Conservation (phyloP, 73 alveolate species). For the Paramecium octaurelia region DNA sequence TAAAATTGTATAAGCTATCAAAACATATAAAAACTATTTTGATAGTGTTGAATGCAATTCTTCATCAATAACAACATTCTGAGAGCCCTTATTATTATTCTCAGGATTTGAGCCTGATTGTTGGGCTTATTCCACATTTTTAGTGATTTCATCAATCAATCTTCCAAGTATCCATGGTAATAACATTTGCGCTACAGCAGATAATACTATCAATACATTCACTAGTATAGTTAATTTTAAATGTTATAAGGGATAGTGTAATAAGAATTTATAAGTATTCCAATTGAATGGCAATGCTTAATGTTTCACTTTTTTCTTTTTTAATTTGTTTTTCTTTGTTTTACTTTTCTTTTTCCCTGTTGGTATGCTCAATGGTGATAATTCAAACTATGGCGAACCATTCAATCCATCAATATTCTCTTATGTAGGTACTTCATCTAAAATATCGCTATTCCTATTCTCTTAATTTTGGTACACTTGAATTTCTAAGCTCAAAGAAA, state of each 20-base stretch:
- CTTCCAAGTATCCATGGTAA: neutral
- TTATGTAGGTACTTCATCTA: neutral
- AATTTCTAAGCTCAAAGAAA: neutral
- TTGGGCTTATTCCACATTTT: neutral
- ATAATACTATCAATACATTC: neutral
- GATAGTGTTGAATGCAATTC: neutral
- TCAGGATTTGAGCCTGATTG: neutral
- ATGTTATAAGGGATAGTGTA: conserved; percentile 18
- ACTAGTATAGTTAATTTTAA: neutral
- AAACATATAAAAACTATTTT: neutral
- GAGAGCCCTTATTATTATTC: neutral
- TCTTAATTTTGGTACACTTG: neutral
- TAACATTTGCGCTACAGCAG: neutral
- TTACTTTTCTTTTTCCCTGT: neutral
- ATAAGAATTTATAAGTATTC: conserved; percentile 43
- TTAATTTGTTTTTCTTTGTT: neutral
- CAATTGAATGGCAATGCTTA: neutral
- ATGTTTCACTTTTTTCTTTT: neutral
- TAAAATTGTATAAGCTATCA: neutral
- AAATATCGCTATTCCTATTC: neutral
- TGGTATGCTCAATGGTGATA: neutral
- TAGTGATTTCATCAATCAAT: conserved; percentile 8
- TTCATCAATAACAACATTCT: neutral
- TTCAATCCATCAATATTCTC: neutral
- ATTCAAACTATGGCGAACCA: neutral